phyloP scores from a whole-genome alignment of 495 filamentous ascomycete genomes.

The Neurospora sp. region DNA sequence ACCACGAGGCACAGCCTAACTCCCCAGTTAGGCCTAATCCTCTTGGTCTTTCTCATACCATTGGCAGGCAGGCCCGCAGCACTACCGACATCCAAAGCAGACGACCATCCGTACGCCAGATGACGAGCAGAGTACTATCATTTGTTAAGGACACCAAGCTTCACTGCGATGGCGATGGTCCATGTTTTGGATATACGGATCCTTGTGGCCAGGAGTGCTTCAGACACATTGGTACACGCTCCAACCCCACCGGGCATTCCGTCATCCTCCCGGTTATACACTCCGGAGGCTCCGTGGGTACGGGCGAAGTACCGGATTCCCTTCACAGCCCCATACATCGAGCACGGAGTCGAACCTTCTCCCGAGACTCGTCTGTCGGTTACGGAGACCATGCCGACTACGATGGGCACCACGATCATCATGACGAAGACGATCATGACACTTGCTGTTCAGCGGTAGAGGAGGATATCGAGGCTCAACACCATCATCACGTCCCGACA shows the following conservation, averaged over 20 bases:
- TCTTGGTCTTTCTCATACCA: constrained; percentile 4
- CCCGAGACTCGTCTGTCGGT: background rate
- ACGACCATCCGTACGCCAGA: constrained; percentile 34
- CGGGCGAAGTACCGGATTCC: background rate
- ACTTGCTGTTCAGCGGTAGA: constrained; percentile 16
- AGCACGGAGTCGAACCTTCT: background rate
- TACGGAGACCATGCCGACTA: background rate
- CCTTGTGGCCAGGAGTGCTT: constrained; percentile 79
- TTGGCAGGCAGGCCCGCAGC: background rate
- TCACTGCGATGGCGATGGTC: constrained; percentile 62
- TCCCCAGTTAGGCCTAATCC: constrained; percentile 1
- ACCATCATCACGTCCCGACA: constrained; percentile 93
- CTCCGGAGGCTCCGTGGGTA: background rate
- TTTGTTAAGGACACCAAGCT: constrained; percentile 59
- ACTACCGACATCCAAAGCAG: constrained; percentile 11
- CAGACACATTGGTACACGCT: constrained; percentile 35
- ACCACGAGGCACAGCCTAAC: background rate
- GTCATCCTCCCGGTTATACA: constrained; percentile 11
- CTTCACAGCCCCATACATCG: background rate
- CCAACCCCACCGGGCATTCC: constrained; percentile 13
- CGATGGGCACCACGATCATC: constrained; percentile 10
- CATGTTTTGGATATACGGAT: constrained; percentile 77
- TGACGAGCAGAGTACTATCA: constrained; percentile 47
- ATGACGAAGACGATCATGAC: constrained; percentile 19
- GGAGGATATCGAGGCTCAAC: constrained; percentile 41